Base-by-base conservation (phyloP, 495 filamentous ascomycete genomes). In the Bacidia gigantensis region DNA sequence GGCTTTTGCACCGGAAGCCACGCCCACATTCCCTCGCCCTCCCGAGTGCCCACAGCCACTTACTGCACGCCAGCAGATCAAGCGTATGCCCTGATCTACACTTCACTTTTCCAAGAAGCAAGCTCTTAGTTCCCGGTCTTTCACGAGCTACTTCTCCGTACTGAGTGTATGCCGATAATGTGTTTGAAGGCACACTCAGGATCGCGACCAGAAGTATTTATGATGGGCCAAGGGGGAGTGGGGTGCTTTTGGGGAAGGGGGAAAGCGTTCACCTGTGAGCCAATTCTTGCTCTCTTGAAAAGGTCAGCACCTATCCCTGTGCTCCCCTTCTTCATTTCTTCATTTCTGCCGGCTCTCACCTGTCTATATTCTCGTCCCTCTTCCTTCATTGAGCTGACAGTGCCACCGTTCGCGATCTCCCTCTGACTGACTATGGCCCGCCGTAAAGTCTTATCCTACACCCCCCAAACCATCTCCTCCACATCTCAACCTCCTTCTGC, bases 361-460 rank as follows among this genome's bases (percentile, higher is more conserved):
- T 7, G 21, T 49, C 14, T 26, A 18, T 14, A 17, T 35, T 49
- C 46, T 49, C 21, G 24, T 49, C 46, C 22, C 22, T 25, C 26
- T 49, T 25, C 21, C 14, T 14, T 9, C 46, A 18, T 35, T 49
- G 23, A 25, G 26, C 46, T 49, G 22, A 49, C 46, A 26, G 22
- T 49, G 46, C 21, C 22, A 49, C 2, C 21, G 26, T 32, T 32
- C 46, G 11, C 26, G 26, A 18, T 32, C 26, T 49, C 20, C 22
- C 14, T 49, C 46, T 49, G 46, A 49, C 46, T 35, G 17, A 49
- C 46, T 14, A 49, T 49, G 46, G 46, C 26, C 26, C 46, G 46
- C 26, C 46, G 46, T 32, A 49, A 49, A 49, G 46, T 49, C 20
- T 32, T 21, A 35, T 20, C 3, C 26, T n/a, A 49, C 46, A 32